Evolutionary conservation across 805 yeast genomes (phyloP).

Genomic region (Schwanniomyces pseudopolymorphus): DNA sequence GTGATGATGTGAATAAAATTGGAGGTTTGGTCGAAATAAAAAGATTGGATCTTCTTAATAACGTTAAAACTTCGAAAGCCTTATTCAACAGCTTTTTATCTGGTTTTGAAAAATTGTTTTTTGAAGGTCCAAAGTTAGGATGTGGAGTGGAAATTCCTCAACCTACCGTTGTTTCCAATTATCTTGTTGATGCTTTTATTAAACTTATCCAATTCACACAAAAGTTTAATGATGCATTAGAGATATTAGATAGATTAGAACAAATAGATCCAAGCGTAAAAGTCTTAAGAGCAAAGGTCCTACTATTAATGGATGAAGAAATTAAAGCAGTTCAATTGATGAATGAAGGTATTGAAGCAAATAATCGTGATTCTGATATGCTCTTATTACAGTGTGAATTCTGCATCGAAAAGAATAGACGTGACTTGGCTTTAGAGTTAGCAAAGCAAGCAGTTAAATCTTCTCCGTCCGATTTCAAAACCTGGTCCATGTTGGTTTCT

Average conservation of each 20-base stretch:
- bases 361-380: constrained; percentile 57
- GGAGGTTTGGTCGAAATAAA: constrained; percentile 80
- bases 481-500: constrained; percentile 70
- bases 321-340: constrained; percentile 54
- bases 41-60: constrained; percentile 71
- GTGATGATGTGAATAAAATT: constrained; percentile 54
- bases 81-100: constrained; percentile 49
- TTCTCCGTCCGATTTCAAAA: constrained; percentile 71
- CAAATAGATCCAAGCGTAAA: constrained; percentile 56
- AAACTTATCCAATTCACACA: constrained; percentile 65
- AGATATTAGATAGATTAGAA: constrained; percentile 53
- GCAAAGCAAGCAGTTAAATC: constrained; percentile 67
- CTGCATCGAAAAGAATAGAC: constrained; percentile 50
- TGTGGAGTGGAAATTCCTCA: constrained; percentile 64
- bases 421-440: constrained; percentile 56
- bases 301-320: constrained; percentile 57
- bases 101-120: constrained; percentile 66
- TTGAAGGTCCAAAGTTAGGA: constrained; percentile 67
- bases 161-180: constrained; percentile 63
- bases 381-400: constrained; percentile 58
- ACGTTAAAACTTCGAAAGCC: constrained; percentile 43
- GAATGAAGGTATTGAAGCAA: constrained; percentile 46
- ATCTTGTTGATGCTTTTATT: constrained; percentile 73
- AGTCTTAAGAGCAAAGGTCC: constrained; percentile 53
- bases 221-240: constrained; percentile 58